Base-by-base conservation (phyloP, 768 basidiomycete species). In the Pleurotus pulmonarius region DNA sequence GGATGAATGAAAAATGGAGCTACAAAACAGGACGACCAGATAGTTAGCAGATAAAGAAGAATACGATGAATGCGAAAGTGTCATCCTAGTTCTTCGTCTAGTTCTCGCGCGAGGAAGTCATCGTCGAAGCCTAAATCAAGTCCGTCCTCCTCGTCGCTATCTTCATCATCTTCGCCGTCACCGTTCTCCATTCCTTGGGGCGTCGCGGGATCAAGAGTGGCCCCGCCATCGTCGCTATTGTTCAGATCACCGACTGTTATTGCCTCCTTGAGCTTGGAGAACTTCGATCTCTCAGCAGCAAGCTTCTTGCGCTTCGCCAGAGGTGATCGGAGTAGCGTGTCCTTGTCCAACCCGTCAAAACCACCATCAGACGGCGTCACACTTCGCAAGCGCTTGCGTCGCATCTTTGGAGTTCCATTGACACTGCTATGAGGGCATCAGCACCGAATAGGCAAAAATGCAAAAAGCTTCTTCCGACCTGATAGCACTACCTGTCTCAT, bases 251-350 rank as follows among this genome's bases (percentile, higher is more conserved):
- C 77, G 13, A 83, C 83, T 16, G 76, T 77, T 40, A 87, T 75
- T 11, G 77, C 82, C 61, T 86, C 86, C 66, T 91, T 91, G 54
- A 90, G 73, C 63, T 76, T 81, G 15, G 90, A 91, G 55, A 77
- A 71, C 49, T 86, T 84, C 11, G 78, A 77, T 41, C 90, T 81
- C 41, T 84, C 85, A 11, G 83, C 78, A 5, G 79, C 82, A 39
- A 92, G 62, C 70, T 86, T 90, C 75, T 90, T 91, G 69, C 91
- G 83, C 71, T 93, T 94, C 16, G 88, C 83, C 41, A 90, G 75
- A 1, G 89, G 90, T 2, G 89, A 91, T 13, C 83, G 78, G 20
- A 85, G 69, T 11, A 65, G 61, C 37, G 77, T 68, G 13, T 71
- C 71, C 15, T 69, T 67, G 13, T 71, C 67, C 59, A 73, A 78